Evolutionary conservation across 768 basidiomycete species (phyloP), one percentile per base, ranked within the genome.

Genomic region (Galerina marginata): DNA sequence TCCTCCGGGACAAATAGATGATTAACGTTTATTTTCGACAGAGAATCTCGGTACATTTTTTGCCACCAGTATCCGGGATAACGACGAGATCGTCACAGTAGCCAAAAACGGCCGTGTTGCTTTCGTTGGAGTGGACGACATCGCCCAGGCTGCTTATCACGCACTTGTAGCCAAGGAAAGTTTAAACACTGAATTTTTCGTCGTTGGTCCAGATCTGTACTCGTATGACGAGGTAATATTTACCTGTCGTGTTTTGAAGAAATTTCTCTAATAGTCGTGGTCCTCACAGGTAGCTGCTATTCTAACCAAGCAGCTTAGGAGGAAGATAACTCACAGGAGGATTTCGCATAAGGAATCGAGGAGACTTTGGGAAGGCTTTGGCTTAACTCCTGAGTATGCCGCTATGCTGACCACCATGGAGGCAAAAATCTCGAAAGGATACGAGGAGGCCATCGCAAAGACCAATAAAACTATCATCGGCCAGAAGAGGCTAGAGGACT

Each of bases 181-280:
- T 40, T 54, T 66, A 6, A 68, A 73, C 42, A 68, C 56, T 2
- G 72, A 75, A 14, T 65, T 64, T 12, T 64, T 71, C 37, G 66
- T 79, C 7, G 64, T 77, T 29, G 77, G 78, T 3, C 74, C 76
- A 0, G 71, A 75, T 15, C 44, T 74, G 3, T 64, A 69, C 6
- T 65, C 65, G 7, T 74, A 74, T 38, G 72, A 74, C 56, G 65
- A 76, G 64, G 77, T 75, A 43, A 63, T 51, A 25, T 25, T 6
- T 38, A 6, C 12, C 11, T 3, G 2, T 16, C 33, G 6, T 11
- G 16, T 14, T 45, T 12, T 1, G 12, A 40, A 49, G 36, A 7
- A 16, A 23, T 51, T 23, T 40, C 29, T 45, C 16, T 39, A 6
- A 23, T 44, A 1, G 6, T 1, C 14, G 11, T 33, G 23, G 6